Base-by-base conservation (phyloP, 192 early-diverging fungal genomes). In the Coemansia umbellata region DNA sequence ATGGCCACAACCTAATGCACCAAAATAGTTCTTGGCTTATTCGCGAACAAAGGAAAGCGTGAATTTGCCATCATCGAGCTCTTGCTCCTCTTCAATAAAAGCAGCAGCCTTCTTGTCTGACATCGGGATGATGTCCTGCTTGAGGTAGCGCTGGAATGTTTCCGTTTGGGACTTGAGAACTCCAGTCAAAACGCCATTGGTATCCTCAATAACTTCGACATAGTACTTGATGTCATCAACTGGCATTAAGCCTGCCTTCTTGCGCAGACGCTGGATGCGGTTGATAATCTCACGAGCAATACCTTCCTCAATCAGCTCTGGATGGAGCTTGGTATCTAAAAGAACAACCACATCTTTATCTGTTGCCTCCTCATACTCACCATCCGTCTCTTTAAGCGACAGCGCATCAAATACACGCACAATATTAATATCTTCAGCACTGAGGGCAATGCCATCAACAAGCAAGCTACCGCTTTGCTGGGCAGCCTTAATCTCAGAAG, bases 281-380 rank as follows among this genome's bases (percentile, higher is more conserved):
- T 99, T 99, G 52, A 97, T 85, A 47, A 99, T 66, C 79, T 99
- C 96, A 40, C 96, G 85, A 10, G 96, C 96, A 37, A 87, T 57
- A 28, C 92, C 93, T 72, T 97, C 95, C 50, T 91, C 83, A 55
- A 91, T 80, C 32, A 99, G 74, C 47, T 84, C 84, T 32, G 85
- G 72, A 64, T 94, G 90, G n/a, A 84, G 56, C 55, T 85, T 84
- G 18, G 79, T 79, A 69, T 97, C 93, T 60, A 99, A 63, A 55
- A 99, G 81, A 43, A 97, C 87, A 19, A 99, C 69, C 6, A 89
- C 89, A 42, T 92, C 88, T 66, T 81, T 84, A 57, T 91, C 87
- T 8, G 75, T 79, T 32, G 84, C 88, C 27, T 91, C 85, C 59
- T 92, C 85, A 58, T 86, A 87, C 63, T 82, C 83, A 58, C 73